A percentile compares a stretch with the other conserved stretches of the same genome.
phyloP scores from a whole-genome alignment of 2,329 filamentous ascomycete species.

The Penicillium sp. region DNA sequence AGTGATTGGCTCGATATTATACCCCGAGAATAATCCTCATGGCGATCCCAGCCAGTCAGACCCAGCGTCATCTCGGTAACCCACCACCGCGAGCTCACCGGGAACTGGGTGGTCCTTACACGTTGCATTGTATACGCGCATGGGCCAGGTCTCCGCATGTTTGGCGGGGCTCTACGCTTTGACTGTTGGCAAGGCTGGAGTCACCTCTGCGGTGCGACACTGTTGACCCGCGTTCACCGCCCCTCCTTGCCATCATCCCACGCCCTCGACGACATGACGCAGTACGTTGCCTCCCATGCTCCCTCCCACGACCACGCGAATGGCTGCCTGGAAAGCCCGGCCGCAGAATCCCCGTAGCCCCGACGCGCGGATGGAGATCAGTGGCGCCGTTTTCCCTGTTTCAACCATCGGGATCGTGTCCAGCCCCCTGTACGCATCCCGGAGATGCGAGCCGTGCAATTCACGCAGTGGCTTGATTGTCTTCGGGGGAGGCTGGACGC shows the following conservation, averaged over 20 bases:
- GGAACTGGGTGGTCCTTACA: not conserved
- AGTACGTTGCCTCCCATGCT: not conserved
- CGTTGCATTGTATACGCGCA: conserved; percentile 12
- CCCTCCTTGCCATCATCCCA: not conserved
- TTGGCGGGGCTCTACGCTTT: conserved; percentile 11
- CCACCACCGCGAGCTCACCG: not conserved
- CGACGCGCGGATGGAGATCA: not conserved
- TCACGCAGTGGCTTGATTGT: not conserved
- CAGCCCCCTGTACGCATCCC: not conserved
- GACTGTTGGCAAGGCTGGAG: conserved; percentile 4
- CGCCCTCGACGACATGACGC: not conserved
- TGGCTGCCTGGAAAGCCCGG: not conserved
- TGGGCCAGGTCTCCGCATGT: conserved; percentile 10
- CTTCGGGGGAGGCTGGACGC: not conserved
- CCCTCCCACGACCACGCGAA: not conserved
- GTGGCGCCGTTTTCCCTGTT: conserved; percentile 2
- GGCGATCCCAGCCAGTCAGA: conserved; percentile 7
- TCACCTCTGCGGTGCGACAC: conserved; percentile 11
- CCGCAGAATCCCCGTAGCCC: not conserved
- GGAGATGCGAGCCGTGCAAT: not conserved
- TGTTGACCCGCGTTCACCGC: not conserved
- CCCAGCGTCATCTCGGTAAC: not conserved
- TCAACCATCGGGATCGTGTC: conserved; percentile 4
- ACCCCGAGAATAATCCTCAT: conserved; percentile 15
- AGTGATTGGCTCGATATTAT: conserved; percentile 32